These are phyloP conservation scores for Emericellopsis terricola DNA, from an alignment of 495 filamentous ascomycete species.

Conservation along the genomic window DNA sequence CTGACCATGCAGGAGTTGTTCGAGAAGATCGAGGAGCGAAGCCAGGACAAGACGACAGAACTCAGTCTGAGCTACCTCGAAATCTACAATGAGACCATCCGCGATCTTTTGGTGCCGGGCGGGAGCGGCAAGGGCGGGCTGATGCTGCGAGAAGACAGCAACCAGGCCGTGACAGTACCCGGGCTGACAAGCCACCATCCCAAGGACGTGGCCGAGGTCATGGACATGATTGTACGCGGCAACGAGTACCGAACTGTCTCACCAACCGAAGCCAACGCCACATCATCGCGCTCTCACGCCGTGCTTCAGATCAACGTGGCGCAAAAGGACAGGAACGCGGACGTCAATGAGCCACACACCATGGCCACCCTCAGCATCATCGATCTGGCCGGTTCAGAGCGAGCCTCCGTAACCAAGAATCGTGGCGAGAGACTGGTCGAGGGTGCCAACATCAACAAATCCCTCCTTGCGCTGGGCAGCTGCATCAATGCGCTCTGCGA, in stretches of 20 bases:
- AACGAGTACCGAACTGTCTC: constrained; percentile 94
- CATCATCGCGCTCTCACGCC: constrained; percentile 94
- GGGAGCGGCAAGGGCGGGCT: constrained; percentile 73
- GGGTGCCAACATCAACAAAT: constrained; percentile 99
- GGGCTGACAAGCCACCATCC: constrained; percentile 87
- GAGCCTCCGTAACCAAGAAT: constrained; percentile 94
- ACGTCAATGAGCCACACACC: constrained; percentile 85
- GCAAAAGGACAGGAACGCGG: constrained; percentile 84
- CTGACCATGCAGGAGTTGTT: constrained; percentile 97
- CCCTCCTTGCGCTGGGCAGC: constrained; percentile 81
- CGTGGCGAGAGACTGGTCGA: constrained; percentile 80
- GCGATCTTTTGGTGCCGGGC: constrained; percentile 76
- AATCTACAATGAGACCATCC: constrained; percentile 98
- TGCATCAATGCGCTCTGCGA: constrained; percentile 99
- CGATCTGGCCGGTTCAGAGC: constrained; percentile 89
- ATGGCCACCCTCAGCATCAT: constrained; percentile 98
- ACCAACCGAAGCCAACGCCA: constrained; percentile 93
- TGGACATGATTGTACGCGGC: constrained; percentile 96
- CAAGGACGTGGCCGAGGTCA: constrained; percentile 72
- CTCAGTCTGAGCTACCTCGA: constrained; percentile 90
- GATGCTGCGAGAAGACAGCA: constrained; percentile 87
- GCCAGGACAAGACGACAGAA: constrained; percentile 73
- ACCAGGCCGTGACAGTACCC: constrained; percentile 83
- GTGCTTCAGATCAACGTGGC: constrained; percentile 95
- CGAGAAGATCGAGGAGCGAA: constrained; percentile 76